phyloP scores from a whole-genome alignment of 2,329 filamentous ascomycete genomes.

The Immersiporthe knoxdaviesiana region DNA sequence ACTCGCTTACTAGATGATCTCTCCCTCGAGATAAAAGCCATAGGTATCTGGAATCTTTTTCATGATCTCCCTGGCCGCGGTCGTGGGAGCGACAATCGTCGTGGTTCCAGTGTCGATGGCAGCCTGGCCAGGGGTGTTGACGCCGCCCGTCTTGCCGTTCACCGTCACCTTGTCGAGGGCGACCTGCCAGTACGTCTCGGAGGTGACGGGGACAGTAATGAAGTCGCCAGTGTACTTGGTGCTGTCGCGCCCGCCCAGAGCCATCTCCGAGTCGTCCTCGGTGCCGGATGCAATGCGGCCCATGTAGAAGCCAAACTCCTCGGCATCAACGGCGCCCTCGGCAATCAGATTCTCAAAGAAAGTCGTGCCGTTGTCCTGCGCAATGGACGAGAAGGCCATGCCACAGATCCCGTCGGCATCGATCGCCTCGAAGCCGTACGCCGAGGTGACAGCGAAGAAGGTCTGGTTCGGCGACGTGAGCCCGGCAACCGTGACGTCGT shows the following conservation, averaged over 20 bases:
- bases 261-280: slow-evolving; percentile 20
- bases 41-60: slow-evolving; percentile 13
- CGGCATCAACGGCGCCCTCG: slow-evolving; percentile 10
- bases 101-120: slow-evolving; percentile 22
- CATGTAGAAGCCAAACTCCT: slow-evolving; percentile 23
- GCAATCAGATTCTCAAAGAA: slow-evolving; percentile 22
- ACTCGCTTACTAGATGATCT: slow-evolving; percentile 19
- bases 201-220: slow-evolving; percentile 13
- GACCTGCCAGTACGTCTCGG: slow-evolving; percentile 23
- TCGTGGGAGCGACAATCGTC: slow-evolving; percentile 12
- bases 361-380: slow-evolving; percentile 20
- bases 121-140: slow-evolving; percentile 18
- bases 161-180: slow-evolving; percentile 21
- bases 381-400: slow-evolving; percentile 23
- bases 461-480: slow-evolving; percentile 19
- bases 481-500: slow-evolving; percentile 24
- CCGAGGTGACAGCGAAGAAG: slow-evolving; percentile 16
- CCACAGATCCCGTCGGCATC: slow-evolving; percentile 20
- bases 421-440: slow-evolving; percentile 14
- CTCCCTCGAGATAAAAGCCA: slow-evolving; percentile 8
- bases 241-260: slow-evolving; percentile 19
- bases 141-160: slow-evolving; percentile 12
- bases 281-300: slow-evolving; percentile 22
- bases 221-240: slow-evolving; percentile 18
- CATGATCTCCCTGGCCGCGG: slow-evolving; percentile 19